Base-by-base conservation (phyloP, 2,329 filamentous ascomycete genomes). In the Aspergillus aculeatinus region DNA sequence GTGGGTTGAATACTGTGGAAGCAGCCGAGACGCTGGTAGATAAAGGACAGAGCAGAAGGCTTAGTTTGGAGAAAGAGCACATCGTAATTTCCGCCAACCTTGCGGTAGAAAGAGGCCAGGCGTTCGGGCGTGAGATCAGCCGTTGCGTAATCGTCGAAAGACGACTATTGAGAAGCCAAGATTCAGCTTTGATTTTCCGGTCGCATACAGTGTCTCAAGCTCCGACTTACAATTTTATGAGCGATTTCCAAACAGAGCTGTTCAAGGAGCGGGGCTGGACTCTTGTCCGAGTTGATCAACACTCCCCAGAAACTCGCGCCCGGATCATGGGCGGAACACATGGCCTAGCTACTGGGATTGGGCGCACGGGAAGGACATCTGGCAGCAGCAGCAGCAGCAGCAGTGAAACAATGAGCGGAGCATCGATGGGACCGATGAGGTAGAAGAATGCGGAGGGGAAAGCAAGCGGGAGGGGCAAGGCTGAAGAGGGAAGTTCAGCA, bases 21-120 rank as follows among this genome's bases (percentile, higher is more conserved):
- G 74, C 94, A 97, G 67, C 94, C 95, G 55, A 96, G 86, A 7
- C 90, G 90, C 70, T 92, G 90, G 82, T 96, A 98, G 65, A 97
- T 95, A 78, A 92, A 96, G 29, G 93, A 95, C 63, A 99, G 87
- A 48, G 89, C 88, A 42, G 86, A 80, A 61, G 88, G 79, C 21
- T 89, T 87, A 35, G 89, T 91, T 3, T 88, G 83, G 48, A 94
- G 81, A 74, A 98, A 98, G 57, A 98, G 85, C 25, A 83, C 78
- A 72, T 94, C 90, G 74, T 90, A 92, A 70, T 93, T 85, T 50
- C 89, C 88, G 59, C 89, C 90, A 16, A 91, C 88, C 29, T 83
- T 80, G 70, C 86, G 87, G 77, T 94, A 94, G 72, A 92, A 94
- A 44, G 84, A 81, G n/a, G 90, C 88, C 48, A 94, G 79, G 71